Conservation (phyloP, 2,329 filamentous ascomycete genomes). For the Trichophyton schoenleinii region DNA sequence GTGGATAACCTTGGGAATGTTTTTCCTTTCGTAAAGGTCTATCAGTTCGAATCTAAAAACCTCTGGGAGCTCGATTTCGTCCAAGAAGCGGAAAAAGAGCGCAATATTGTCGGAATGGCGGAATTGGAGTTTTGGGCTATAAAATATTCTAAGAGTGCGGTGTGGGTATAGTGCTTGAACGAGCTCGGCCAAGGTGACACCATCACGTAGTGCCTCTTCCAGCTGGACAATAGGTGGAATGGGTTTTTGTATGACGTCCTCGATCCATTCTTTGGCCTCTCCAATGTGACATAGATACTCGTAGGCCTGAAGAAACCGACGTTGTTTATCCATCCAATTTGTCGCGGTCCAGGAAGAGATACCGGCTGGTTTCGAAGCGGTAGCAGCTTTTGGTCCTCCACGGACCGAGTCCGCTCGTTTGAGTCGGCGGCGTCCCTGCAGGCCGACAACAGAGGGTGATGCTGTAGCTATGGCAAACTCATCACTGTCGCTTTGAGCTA, state of each 20-base stretch:
- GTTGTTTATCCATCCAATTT: constrained; percentile 98
- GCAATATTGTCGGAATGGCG: constrained; percentile 97
- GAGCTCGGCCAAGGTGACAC: constrained; percentile 86
- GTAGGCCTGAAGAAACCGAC: constrained; percentile 91
- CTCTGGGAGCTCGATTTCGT: constrained; percentile 83
- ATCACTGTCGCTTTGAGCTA: constrained; percentile 63
- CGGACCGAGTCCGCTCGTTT: constrained; percentile 53
- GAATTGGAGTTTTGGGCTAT: constrained; percentile 72
- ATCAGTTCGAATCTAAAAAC: constrained; percentile 95
- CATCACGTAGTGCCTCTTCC: constrained; percentile 83
- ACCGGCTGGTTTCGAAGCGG: constrained; percentile 37
- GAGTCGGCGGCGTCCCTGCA: constrained; percentile 70
- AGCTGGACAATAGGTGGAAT: constrained; percentile 88
- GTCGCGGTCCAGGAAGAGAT: constrained; percentile 64
- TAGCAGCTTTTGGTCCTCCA: constrained; percentile 37
- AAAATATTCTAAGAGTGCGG: constrained; percentile 68
- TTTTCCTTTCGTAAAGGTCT: constrained; percentile 98
- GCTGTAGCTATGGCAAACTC: constrained; percentile 69
- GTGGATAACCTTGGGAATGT: constrained; percentile 97
- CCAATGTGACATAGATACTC: constrained; percentile 98
- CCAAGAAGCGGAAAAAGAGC: constrained; percentile 85
- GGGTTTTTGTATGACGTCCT: constrained; percentile 70
- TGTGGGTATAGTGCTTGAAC: constrained; percentile 78
- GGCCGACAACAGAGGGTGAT: constrained; percentile 73
- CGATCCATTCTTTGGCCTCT: constrained; percentile 98